These are phyloP conservation scores for Rhodotorula sp. DNA, from an alignment of 1,284 basidiomycete genomes.

Conservation along the genomic window DNA sequence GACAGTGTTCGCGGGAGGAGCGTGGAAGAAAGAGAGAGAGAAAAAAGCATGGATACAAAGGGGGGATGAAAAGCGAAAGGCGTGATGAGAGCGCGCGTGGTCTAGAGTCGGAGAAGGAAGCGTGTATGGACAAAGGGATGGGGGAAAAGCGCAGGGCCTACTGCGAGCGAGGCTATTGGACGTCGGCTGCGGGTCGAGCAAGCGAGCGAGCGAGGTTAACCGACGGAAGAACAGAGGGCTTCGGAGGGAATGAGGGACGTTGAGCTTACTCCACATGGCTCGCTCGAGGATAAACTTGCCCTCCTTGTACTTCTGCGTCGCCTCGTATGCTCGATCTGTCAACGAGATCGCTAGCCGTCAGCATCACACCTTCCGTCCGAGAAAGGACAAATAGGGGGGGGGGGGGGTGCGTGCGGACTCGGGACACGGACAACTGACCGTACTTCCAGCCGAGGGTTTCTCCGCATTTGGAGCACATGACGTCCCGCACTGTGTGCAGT, in stretches of 20 bases:
- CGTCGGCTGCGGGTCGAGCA: conserved; percentile 1
- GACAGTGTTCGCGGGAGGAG: neutral
- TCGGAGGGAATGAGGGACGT: too few relatives aligned
- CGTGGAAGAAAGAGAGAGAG: neutral
- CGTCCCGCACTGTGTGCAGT: conserved; percentile 90
- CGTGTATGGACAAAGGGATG: neutral
- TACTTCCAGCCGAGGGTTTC: conserved; percentile 95
- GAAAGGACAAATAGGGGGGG: conserved; percentile 2
- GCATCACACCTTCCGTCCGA: neutral
- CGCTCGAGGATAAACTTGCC: conserved; percentile 96
- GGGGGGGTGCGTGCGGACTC: neutral
- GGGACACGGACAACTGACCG: conserved; percentile 58
- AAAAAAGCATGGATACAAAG: neutral
- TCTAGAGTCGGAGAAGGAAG: neutral
- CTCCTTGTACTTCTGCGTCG: conserved; percentile 94
- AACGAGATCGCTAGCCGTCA: neutral
- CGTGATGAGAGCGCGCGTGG: neutral
- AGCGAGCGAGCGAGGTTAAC: neutral
- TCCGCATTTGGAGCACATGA: conserved; percentile 80
- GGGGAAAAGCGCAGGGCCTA: neutral
- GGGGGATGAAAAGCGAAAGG: neutral
- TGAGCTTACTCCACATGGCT: conserved; percentile 51
- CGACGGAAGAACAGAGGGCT: too few relatives aligned
- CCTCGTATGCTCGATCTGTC: conserved; percentile 86
- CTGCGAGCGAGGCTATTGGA: neutral